Evolutionary conservation across 345 rosid genomes (phyloP).

Genomic region (Hirschfeldia incana): DNA sequence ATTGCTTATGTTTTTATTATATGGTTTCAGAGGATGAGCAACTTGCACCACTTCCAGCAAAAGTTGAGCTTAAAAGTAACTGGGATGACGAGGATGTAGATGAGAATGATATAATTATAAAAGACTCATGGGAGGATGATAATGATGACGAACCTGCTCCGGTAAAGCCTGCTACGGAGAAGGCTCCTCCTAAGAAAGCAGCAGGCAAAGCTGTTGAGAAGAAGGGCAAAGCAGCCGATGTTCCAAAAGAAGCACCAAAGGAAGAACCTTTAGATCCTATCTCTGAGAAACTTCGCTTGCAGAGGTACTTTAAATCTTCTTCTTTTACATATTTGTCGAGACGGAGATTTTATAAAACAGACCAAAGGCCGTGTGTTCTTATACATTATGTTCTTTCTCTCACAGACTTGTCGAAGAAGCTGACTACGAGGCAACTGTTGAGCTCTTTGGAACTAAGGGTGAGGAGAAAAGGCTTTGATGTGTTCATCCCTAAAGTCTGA

Average conservation of each 20-base stretch:
- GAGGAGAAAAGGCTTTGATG: constrained; percentile 65
- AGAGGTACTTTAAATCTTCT: constrained; percentile 51
- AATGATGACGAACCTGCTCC: constrained; percentile 58
- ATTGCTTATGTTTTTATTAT: not conserved
- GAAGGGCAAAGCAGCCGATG: constrained; percentile 54
- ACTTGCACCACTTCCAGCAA: constrained; percentile 53
- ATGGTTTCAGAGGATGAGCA: constrained; percentile 61
- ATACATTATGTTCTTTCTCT: constrained; percentile 12
- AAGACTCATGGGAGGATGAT: constrained; percentile 99
- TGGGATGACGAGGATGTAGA: constrained; percentile 98
- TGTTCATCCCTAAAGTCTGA: constrained; percentile 94
- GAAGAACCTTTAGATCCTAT: constrained; percentile 62
- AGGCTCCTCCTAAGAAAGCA: constrained; percentile 50
- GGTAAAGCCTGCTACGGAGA: constrained; percentile 60
- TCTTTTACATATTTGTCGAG: not conserved
- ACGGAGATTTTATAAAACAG: not conserved
- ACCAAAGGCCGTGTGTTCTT: not conserved
- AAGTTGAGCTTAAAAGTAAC: constrained; percentile 53
- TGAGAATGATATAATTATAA: constrained; percentile 78
- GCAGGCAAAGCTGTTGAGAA: constrained; percentile 49
- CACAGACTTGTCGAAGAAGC: constrained; percentile 93
- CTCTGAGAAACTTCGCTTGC: constrained; percentile 75
- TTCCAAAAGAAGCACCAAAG: constrained; percentile 24
- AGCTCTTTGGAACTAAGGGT: constrained; percentile 61
- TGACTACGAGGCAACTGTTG: constrained; percentile 69